Evolutionary conservation across 208 protist species (phyloP), one percentile per base, ranked within the genome.

Genomic region (Histomonas meleagridis): DNA sequence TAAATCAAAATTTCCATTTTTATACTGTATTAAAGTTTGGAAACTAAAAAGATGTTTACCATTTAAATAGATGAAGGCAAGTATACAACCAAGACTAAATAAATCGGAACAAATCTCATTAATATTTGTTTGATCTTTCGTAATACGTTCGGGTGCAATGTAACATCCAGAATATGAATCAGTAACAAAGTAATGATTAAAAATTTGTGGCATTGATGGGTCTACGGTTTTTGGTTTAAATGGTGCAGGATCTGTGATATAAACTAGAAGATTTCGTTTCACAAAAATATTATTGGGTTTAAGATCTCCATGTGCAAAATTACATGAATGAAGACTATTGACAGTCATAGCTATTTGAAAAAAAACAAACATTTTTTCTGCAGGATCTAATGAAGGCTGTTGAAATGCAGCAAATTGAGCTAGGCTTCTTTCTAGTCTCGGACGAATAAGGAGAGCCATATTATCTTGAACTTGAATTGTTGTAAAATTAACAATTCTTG

Each of bases 231-330:
- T 14, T 53, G 76, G 76, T 49, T 86, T 86, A 35, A 51, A 86
- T 38, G 76, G 76, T 2, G 76, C 76, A 16, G 46, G 46, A 57
- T 86, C 76, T 38, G 35, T 40, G 18, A 86, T 55, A 86, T 55
- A 55, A 32, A 48, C 38, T n/a, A 46, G 14, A 10, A 86, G 55
- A 48, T 43, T 23, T n/a, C 55, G 10, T 38, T 51, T 7, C 4
- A 86, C 32, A n/a, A 86, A 86, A 53, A 86, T 86, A 86, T 86
- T 86, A 12, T 16, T 51, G 0, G 76, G 76, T 28, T 86, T 86
- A 38, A 86, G 18, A 55, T 86, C 76, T 38, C 40, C 43, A 55
- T 86, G 76, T 1, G 18, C 23, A 38, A 86, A 46, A 1, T 46
- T 46, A 12, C 3, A 10, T 38, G 51, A 18, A 38, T 86, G 76